Percentiles rank a stretch among this genome's conserved stretches.
Evolutionary conservation across 208 protist genomes (phyloP).

Genomic region (Leishmania turanica): DNA sequence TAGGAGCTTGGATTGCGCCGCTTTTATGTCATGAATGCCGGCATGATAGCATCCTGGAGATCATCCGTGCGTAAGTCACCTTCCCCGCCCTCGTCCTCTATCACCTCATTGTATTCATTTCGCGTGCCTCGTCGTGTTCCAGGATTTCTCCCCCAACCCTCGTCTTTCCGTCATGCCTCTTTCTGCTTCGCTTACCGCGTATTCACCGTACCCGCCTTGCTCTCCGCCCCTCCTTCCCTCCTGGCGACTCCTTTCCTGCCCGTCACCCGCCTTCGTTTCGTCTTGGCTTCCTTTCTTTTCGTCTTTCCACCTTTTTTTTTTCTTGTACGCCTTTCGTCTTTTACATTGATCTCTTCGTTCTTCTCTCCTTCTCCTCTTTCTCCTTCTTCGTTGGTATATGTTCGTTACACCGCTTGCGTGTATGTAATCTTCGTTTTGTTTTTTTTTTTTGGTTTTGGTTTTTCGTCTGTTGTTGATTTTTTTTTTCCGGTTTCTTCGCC

Average conservation of each 20-base stretch:
- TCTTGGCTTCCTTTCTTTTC: neutral
- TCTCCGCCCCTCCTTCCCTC: neutral
- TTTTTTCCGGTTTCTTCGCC: neutral
- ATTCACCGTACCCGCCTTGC: neutral
- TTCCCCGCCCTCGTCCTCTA: neutral
- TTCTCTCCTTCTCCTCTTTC: neutral
- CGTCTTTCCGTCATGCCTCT: neutral
- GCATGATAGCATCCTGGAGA: neutral
- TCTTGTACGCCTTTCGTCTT: neutral
- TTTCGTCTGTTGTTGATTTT: neutral
- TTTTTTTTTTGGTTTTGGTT: neutral
- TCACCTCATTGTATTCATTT: neutral
- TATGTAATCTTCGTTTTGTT: neutral
- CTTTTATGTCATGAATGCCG: neutral
- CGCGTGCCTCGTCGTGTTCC: neutral
- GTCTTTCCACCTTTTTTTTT: neutral
- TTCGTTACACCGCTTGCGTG: neutral
- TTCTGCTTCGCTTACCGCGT: neutral
- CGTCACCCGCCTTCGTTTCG: neutral
- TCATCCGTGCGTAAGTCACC: too few relatives aligned
- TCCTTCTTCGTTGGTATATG: neutral
- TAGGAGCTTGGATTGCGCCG: neutral
- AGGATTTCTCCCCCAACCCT: neutral
- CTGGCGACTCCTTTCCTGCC: neutral
- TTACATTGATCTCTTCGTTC: neutral